Conservation (phyloP, 805 yeast species). For the Spathaspora hagerdaliae region DNA sequence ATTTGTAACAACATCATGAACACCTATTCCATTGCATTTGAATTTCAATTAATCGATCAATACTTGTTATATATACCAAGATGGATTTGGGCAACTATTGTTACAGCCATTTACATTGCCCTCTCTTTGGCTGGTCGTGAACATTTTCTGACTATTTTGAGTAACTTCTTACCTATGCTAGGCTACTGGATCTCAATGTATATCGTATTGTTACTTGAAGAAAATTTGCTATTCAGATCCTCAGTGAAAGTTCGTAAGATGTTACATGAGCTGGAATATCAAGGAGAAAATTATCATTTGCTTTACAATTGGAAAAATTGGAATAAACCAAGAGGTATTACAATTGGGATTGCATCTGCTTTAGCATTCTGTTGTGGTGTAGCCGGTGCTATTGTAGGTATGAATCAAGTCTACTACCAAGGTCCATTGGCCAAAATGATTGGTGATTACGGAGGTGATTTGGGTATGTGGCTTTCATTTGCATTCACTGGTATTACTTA, state of each 20-base stretch:
- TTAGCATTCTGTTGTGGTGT: constrained; percentile 28
- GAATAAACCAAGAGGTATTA: constrained; percentile 22
- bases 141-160: constrained; percentile 29
- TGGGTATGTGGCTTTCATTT: constrained; percentile 33
- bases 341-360: constrained; percentile 33
- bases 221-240: constrained; percentile 28
- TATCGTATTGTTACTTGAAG: constrained; percentile 30
- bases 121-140: constrained; percentile 31
- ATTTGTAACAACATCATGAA: constrained; percentile 34
- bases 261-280: constrained; percentile 26
- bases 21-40: constrained; percentile 34
- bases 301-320: constrained; percentile 29
- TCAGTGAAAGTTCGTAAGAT: constrained; percentile 14
- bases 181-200: constrained; percentile 41
- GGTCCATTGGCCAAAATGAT: constrained; percentile 34
- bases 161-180: constrained; percentile 38
- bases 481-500: constrained; percentile 29
- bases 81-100: constrained; percentile 33
- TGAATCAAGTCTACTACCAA: constrained; percentile 35
- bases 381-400: constrained; percentile 37
- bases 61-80: constrained; percentile 27
- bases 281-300: constrained; percentile 3
- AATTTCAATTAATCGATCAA: constrained; percentile 27
- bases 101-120: constrained; percentile 29
- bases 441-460: constrained; percentile 31